Conservation (phyloP, 2,329 filamentous ascomycete species). For the Pseudopithomyces chartarum region DNA sequence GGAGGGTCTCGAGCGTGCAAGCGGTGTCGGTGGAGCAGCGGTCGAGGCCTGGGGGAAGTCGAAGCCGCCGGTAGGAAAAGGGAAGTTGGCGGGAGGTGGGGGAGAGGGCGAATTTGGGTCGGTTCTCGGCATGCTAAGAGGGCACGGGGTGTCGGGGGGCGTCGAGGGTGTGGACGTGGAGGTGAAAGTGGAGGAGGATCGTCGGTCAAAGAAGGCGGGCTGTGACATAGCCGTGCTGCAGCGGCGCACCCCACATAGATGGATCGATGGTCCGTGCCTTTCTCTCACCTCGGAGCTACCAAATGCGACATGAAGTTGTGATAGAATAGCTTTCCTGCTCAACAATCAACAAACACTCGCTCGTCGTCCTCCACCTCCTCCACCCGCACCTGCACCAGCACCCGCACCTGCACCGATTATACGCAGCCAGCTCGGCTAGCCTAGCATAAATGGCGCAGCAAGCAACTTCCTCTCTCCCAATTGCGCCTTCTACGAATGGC, state of each 20-base stretch:
- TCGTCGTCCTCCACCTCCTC: no score
- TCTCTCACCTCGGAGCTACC: neutral
- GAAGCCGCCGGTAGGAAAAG: constrained; percentile 48
- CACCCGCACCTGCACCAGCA: no score
- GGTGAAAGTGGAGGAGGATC: neutral
- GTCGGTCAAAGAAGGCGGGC: neutral
- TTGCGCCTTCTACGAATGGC: constrained; percentile 8
- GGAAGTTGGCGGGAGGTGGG: constrained; percentile 31
- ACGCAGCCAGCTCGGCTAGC: no score
- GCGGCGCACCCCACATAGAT: neutral
- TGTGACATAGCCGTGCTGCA: neutral
- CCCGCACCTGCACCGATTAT: no score
- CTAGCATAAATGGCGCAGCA: constrained; percentile 23
- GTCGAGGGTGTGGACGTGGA: constrained; percentile 11
- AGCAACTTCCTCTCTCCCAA: neutral
- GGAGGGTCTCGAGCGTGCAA: constrained; percentile 9
- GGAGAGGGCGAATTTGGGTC: constrained; percentile 31
- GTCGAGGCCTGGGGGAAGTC: constrained; percentile 52
- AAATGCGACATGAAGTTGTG: no score
- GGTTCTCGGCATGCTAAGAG: constrained; percentile 29
- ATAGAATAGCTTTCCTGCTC: no score
- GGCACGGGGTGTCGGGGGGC: neutral
- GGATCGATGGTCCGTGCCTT: neutral
- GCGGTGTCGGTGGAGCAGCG: constrained; percentile 20
- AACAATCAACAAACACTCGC: no score